Percentiles rank a stretch among this genome's conserved stretches.
Conservation (phyloP, 129 eudicot species). For the Helianthus annuus region HanXRQr2.0-SUNRISE NC_035449.2:1053733-1054232, state of each 20-base stretch:
- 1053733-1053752: background rate
- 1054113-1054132: slow-evolving; percentile 56
- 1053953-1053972: slow-evolving; percentile 38
- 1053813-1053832: slow-evolving; percentile 35
- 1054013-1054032: background rate
- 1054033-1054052: background rate
- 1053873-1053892: slow-evolving; percentile 49
- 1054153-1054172: slow-evolving; percentile 60
- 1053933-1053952: slow-evolving; percentile 31
- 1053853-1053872: slow-evolving; percentile 40
- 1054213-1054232: slow-evolving; percentile 69
- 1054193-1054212: slow-evolving; percentile 71
- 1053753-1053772: slow-evolving; percentile 43
- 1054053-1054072: slow-evolving; percentile 39
- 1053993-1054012: background rate
- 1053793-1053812: slow-evolving; percentile 33
- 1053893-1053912: slow-evolving; percentile 48
- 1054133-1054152: slow-evolving; percentile 67
- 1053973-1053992: slow-evolving; percentile 42
- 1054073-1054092: slow-evolving; percentile 32
- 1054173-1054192: slow-evolving; percentile 70
- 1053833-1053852: slow-evolving; percentile 44
- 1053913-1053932: slow-evolving; percentile 30
- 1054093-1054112: slow-evolving; percentile 37
- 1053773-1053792: slow-evolving; percentile 18